Evolutionary conservation across 768 basidiomycete genomes (phyloP).

Genomic region (Suillus spraguei): DNA sequence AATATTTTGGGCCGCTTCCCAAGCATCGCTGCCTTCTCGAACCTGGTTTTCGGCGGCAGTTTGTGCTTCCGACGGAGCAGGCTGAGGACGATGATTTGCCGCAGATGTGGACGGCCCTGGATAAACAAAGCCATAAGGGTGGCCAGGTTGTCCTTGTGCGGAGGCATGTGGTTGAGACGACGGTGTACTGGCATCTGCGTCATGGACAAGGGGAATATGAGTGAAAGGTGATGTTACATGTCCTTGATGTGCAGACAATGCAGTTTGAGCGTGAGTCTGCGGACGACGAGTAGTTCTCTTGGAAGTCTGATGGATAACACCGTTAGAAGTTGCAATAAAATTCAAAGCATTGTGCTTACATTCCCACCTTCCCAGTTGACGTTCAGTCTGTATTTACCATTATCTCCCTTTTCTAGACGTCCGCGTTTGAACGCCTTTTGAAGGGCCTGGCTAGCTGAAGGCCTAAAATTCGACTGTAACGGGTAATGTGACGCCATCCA

Average conservation of each 20-base stretch:
- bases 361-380: conserved; percentile 80
- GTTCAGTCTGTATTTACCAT: conserved; percentile 77
- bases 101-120: conserved; percentile 20
- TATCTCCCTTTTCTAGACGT: conserved; percentile 72
- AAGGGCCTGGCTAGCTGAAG: conserved; percentile 86
- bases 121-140: conserved; percentile 41
- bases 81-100: conserved; percentile 28
- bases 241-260: conserved; percentile 30
- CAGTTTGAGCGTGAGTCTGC: conserved; percentile 46
- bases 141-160: conserved; percentile 37
- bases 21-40: conserved; percentile 59
- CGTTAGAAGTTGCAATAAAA: not conserved
- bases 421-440: conserved; percentile 87
- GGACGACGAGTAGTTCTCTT: conserved; percentile 80
- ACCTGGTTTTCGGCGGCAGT: conserved; percentile 17
- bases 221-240: conserved; percentile 57
- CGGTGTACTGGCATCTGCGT: conserved; percentile 35
- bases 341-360: conserved; percentile 46
- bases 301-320: conserved; percentile 53
- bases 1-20: conserved; percentile 79
- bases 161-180: conserved; percentile 35
- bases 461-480: conserved; percentile 85
- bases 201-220: conserved; percentile 47
- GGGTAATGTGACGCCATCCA: conserved; percentile 88
- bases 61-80: conserved; percentile 20